phyloP scores from a whole-genome alignment of 306 rosid genomes.

The Echinosophora koreensis region DNA sequence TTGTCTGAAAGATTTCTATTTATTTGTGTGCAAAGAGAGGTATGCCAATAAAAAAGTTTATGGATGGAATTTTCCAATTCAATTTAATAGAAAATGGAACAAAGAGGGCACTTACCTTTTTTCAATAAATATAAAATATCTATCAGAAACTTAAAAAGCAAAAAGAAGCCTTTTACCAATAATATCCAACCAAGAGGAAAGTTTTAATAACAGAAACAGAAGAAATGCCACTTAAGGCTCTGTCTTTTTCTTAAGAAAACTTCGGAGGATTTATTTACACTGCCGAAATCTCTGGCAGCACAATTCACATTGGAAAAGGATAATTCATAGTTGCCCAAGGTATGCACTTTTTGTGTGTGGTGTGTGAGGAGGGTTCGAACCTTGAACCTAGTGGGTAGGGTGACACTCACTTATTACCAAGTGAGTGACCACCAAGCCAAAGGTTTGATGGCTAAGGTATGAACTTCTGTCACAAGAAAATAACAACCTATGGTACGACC shows the following conservation, averaged over 20 bases:
- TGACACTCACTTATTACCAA: too few species aligned
- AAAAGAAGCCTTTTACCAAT: not conserved
- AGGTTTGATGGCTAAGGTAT: not conserved
- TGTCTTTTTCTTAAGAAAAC: not conserved
- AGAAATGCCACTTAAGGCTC: not conserved
- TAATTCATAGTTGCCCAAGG: not conserved
- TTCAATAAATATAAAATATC: not conserved
- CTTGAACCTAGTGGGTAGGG: not conserved
- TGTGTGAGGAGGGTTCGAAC: not conserved
- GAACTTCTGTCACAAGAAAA: not conserved
- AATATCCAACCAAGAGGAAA: not conserved
- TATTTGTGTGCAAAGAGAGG: slow-evolving; percentile 3
- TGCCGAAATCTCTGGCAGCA: not conserved
- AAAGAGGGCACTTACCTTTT: not conserved
- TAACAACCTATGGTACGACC: not conserved
- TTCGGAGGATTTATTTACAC: not conserved
- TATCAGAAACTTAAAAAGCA: not conserved
- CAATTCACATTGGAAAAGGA: not conserved
- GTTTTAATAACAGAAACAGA: not conserved
- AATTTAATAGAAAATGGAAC: not conserved
- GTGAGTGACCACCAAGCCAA: not conserved
- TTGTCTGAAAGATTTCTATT: not conserved
- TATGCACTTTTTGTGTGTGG: not conserved
- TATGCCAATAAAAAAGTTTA: not conserved
- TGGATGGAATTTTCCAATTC: not conserved